phyloP scores from a whole-genome alignment of 305 asterid genomes.

The Nicotiana rustica region DNA sequence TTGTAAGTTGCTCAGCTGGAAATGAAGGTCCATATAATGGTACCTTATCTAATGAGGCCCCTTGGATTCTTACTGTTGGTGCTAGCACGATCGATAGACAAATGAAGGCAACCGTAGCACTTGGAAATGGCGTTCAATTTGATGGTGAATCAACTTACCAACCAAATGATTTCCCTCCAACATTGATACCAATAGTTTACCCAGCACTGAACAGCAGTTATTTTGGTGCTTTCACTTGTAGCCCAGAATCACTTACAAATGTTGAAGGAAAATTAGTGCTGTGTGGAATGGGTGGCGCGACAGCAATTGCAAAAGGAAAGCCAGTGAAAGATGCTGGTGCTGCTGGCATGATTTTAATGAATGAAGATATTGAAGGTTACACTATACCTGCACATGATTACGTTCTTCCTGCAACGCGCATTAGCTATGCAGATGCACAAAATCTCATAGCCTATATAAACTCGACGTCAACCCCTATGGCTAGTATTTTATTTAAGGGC shows the following conservation, averaged over 20 bases:
- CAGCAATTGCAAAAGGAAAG: constrained; percentile 33
- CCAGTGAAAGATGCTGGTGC: constrained; percentile 47
- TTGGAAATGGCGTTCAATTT: constrained; percentile 42
- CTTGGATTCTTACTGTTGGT: constrained; percentile 56
- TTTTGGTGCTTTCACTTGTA: constrained; percentile 22
- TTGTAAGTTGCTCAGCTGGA: constrained; percentile 51
- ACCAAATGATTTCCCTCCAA: constrained; percentile 40
- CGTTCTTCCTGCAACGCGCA: constrained; percentile 43
- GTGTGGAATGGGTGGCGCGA: constrained; percentile 29
- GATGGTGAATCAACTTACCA: constrained; percentile 45
- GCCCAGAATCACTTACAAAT: neutral
- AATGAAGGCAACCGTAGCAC: constrained; percentile 35
- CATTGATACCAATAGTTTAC: constrained; percentile 31
- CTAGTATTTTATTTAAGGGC: constrained; percentile 32
- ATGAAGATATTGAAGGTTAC: neutral
- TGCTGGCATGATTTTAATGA: constrained; percentile 45
- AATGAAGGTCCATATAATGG: constrained; percentile 40
- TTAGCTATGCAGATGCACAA: constrained; percentile 35
- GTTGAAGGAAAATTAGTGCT: constrained; percentile 30
- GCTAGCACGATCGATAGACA: constrained; percentile 50
- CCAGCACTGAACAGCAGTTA: constrained; percentile 34
- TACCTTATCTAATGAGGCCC: constrained; percentile 47
- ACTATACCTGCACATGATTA: constrained; percentile 29
- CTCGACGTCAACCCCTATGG: constrained; percentile 33
- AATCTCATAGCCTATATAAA: constrained; percentile 38